These are phyloP conservation scores for Teratosphaeria pseudoeucalypti DNA, from an alignment of 2,329 filamentous ascomycete species.

Conservation along the genomic window DNA sequence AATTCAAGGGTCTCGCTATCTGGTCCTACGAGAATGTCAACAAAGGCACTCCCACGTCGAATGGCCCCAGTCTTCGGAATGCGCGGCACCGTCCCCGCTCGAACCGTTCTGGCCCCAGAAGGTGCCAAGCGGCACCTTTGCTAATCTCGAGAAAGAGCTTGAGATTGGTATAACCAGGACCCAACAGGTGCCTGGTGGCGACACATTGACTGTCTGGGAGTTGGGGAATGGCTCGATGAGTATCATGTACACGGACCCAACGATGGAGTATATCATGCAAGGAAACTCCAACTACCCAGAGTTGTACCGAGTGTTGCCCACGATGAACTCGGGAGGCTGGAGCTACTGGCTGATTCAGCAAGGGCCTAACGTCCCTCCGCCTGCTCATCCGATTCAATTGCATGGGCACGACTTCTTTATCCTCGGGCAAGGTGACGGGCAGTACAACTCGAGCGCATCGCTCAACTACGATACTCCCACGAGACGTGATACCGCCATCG, in stretches of 20 bases:
- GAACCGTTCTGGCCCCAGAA: constrained; percentile 24
- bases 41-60: constrained; percentile 15
- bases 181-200: constrained; percentile 25
- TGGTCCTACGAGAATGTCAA: constrained; percentile 24
- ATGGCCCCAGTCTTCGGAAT: constrained; percentile 17
- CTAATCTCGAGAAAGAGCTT: constrained; percentile 7
- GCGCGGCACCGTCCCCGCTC: constrained; percentile 21
- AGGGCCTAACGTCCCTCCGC: constrained; percentile 20
- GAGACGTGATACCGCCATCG: constrained; percentile 39
- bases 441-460: constrained; percentile 9
- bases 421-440: constrained; percentile 19
- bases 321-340: constrained; percentile 24
- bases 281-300: constrained; percentile 31
- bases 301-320: constrained; percentile 31
- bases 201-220: constrained; percentile 30
- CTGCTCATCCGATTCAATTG: constrained; percentile 31
- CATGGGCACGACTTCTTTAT: constrained; percentile 28
- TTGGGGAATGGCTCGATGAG: constrained; percentile 33
- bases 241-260: constrained; percentile 35
- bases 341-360: constrained; percentile 34
- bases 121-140: constrained; percentile 22
- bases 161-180: constrained; percentile 23
- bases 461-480: constrained; percentile 35
- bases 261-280: constrained; percentile 33
- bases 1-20: constrained; percentile 25